Base-by-base conservation (phyloP, 352 stramenopile species). In the Phytophthora quininea region DNA sequence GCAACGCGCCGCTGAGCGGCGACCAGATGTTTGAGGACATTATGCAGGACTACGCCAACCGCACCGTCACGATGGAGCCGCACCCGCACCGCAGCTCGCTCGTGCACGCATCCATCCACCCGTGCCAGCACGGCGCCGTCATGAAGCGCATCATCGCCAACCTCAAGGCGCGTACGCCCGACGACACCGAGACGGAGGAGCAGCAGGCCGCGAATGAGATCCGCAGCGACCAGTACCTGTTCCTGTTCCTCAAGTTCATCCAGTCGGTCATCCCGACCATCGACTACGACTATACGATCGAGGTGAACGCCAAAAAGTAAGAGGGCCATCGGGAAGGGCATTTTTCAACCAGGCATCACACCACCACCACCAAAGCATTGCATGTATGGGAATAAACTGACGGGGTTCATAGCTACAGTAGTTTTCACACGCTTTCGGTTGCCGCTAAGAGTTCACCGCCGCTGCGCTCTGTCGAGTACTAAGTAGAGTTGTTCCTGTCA, bases 211-310 rank as follows among this genome's bases (percentile, higher is more conserved):
- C 63, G 27, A 62, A 70, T 33, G 86, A 84, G 49, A 90, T 97
- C 40, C 89, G 90, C 37, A 94, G 97, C 43, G 96, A 99, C 76
- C 97, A 98, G 83, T 99, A 99, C 72, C 73, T 99, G 37, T 99
- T 99, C 71, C 92, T 99, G 43, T 99, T 99, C 81, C 89, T 99
- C 62, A 99, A 99, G 83, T 99, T 99, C 76, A 97, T 99, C 37
- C 95, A 98, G 76, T 98, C 90, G 64, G 98, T 99, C 51, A 97
- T 99, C 64, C 97, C 98, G 0, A 99, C 97, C 9, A 99, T 99
- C 72, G 97, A 99, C 79, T 99, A 99, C 77, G 97, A 99, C 86
- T 98, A 99, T 82, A 99, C 97, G 24, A 98, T 98, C 76, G 95
- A 99, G 73, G 96, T 99, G 55, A 89, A 96, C 66, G 86, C 86